Evolutionary conservation across 345 rosid genomes (phyloP).

Genomic region (Limnanthes douglasii): DNA sequence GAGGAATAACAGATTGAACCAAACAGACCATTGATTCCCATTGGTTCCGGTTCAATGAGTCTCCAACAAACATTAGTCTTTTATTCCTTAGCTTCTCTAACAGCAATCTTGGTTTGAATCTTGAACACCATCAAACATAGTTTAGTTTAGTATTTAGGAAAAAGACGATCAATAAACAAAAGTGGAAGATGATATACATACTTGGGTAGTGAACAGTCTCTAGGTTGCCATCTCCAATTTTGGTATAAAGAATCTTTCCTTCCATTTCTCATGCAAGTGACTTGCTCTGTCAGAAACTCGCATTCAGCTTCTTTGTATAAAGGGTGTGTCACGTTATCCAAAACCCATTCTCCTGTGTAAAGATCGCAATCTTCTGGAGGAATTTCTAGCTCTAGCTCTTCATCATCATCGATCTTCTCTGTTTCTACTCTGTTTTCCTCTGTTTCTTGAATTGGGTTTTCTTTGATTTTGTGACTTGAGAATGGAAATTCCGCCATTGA

Average conservation of each 20-base stretch:
- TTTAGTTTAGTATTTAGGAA: background rate
- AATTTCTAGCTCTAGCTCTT: constrained; percentile 36
- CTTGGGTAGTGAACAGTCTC: constrained; percentile 79
- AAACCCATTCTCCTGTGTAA: constrained; percentile 79
- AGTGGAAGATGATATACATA: constrained; percentile 4
- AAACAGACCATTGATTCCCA: constrained; percentile 98
- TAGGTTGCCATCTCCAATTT: constrained; percentile 97
- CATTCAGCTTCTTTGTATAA: constrained; percentile 80
- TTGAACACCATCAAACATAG: constrained; percentile 10
- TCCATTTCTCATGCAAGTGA: constrained; percentile 89
- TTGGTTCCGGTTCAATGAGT: constrained; percentile 83
- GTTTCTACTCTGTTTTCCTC: constrained; percentile 11
- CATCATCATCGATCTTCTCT: constrained; percentile 25
- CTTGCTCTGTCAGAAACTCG: constrained; percentile 71
- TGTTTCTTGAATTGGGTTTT: constrained; percentile 9
- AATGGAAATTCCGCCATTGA: constrained; percentile 89
- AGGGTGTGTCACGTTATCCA: constrained; percentile 56
- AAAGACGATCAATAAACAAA: background rate
- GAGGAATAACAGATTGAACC: constrained; percentile 65
- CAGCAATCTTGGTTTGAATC: constrained; percentile 62
- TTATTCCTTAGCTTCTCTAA: constrained; percentile 77
- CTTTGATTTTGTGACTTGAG: constrained; percentile 31
- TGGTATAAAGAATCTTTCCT: constrained; percentile 68
- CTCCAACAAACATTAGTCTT: constrained; percentile 94
- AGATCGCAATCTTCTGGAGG: constrained; percentile 85